Evolutionary conservation across 768 basidiomycete species (phyloP).

Genomic region (Podaxis mareebaensis): DNA sequence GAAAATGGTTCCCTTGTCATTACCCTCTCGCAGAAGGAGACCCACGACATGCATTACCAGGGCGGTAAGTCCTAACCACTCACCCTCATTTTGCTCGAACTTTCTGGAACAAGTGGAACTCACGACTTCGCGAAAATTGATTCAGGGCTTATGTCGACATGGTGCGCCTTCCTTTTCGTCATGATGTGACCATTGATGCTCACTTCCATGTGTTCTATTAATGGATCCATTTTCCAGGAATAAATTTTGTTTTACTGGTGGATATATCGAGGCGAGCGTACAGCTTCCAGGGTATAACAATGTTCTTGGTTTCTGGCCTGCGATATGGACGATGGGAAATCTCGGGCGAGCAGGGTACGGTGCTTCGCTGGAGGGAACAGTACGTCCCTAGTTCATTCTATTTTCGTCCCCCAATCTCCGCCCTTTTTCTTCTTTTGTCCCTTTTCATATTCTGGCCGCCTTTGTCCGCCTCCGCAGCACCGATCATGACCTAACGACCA

Average conservation of each 20-base stretch:
- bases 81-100: conserved; percentile 8
- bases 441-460: not conserved
- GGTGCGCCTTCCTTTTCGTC: conserved; percentile 30
- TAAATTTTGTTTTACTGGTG: conserved; percentile 89
- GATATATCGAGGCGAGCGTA: conserved; percentile 67
- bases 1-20: conserved; percentile 71
- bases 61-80: conserved; percentile 45
- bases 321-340: conserved; percentile 76
- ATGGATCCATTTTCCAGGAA: conserved; percentile 52
- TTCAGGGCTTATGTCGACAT: conserved; percentile 47
- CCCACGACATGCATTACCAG: conserved; percentile 71
- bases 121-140: not conserved
- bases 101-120: conserved; percentile 21
- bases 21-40: conserved; percentile 61
- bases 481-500: not conserved
- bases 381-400: conserved; percentile 29
- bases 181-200: not conserved
- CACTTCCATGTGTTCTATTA: conserved; percentile 24
- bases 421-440: not conserved
- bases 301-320: conserved; percentile 75
- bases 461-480: not conserved
- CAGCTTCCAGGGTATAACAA: conserved; percentile 67
- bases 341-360: conserved; percentile 82
- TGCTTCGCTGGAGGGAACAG: conserved; percentile 79
- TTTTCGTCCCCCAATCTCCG: not conserved